phyloP scores from a whole-genome alignment of 306 rosid species.

The Parietaria judaica region DNA sequence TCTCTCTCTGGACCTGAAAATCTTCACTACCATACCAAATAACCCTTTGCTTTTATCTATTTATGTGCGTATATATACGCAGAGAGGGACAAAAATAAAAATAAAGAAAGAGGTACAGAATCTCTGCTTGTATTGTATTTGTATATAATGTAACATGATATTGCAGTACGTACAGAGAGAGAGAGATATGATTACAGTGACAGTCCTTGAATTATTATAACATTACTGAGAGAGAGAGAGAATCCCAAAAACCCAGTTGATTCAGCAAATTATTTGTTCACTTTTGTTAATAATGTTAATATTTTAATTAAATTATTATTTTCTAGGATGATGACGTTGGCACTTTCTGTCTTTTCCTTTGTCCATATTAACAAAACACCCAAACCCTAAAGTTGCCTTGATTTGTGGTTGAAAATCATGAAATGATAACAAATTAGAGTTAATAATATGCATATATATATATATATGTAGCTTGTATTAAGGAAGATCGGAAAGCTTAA shows the following conservation, averaged over 20 bases:
- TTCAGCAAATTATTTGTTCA: not conserved
- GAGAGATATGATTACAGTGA: slow-evolving; percentile 29
- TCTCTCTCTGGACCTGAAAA: not conserved
- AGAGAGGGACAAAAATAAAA: not conserved
- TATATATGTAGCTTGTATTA: slow-evolving; percentile 5
- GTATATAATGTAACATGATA: slow-evolving; percentile 17
- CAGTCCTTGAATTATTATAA: slow-evolving; percentile 19
- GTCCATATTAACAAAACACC: slow-evolving; percentile 46
- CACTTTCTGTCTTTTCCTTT: slow-evolving; percentile 46
- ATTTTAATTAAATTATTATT: slow-evolving; percentile 9
- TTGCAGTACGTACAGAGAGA: slow-evolving; percentile 13
- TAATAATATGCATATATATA: not conserved
- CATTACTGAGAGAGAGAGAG: slow-evolving; percentile 33
- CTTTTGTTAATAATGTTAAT: not conserved
- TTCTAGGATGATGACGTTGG: slow-evolving; percentile 17
- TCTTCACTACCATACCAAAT: slow-evolving; percentile 26
- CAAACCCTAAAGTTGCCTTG: slow-evolving; percentile 43
- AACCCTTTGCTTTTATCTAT: slow-evolving; percentile 20
- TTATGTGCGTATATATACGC: slow-evolving; percentile 23
- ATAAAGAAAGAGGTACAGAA: slow-evolving; percentile 15
- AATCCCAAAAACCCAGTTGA: slow-evolving; percentile 34
- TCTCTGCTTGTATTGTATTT: slow-evolving; percentile 10
- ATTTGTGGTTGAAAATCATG: slow-evolving; percentile 14
- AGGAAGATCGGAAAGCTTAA: slow-evolving; percentile 11
- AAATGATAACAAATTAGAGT: slow-evolving; percentile 13